Base-by-base conservation (phyloP, 225 moss, liverwort and hornwort species). In the Physcomitrium patens region DNA sequence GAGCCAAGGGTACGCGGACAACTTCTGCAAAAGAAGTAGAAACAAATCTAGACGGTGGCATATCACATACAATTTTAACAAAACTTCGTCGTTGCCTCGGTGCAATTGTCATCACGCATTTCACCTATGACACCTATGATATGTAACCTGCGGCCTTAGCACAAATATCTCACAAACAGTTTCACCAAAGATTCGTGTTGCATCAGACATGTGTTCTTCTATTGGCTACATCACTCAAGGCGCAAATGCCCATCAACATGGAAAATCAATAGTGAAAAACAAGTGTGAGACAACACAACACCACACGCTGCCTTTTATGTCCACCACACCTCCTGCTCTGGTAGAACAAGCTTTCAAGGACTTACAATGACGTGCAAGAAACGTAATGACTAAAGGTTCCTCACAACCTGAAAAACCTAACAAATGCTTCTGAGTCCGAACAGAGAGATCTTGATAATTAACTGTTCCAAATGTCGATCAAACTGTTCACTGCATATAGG, bases 401-500 rank as follows among this genome's bases (percentile, higher is more conserved):
- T 26, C 41, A 23, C 23, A 55, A 12, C 11, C 60, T 24, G 5
- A 14, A 68, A 41, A 63, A 49, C 48, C 15, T 65, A 24, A 27
- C 46, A 74, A 16, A 45, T 68, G 59, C 60, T 60, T 13, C 26
- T 16, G 65, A n/a, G 65, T 52, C 27, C 58, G 44, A 51, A 51
- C 11, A 69, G 15, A 60, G 31, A 73, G 23, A 31, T 14, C 43
- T 63, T 65, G n/a, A 43, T 43, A 54, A 20, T 60, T 10, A 58
- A 27, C 58, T 45, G 57, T 52, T 8, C 44, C 43, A 68, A 69
- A 70, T 52, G 45, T 68, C 43, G 56, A 55, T 13, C 55, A 56
- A 68, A 62, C 63, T 55, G 48, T 52, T 54, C 82, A 74, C 74
- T 78, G 53, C 74, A 47, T 65, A 24, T 26, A 44, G 31, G 53